These are phyloP conservation scores for Fusarium succisae DNA, from an alignment of 2,329 filamentous ascomycete species.

Conservation along the genomic window DNA sequence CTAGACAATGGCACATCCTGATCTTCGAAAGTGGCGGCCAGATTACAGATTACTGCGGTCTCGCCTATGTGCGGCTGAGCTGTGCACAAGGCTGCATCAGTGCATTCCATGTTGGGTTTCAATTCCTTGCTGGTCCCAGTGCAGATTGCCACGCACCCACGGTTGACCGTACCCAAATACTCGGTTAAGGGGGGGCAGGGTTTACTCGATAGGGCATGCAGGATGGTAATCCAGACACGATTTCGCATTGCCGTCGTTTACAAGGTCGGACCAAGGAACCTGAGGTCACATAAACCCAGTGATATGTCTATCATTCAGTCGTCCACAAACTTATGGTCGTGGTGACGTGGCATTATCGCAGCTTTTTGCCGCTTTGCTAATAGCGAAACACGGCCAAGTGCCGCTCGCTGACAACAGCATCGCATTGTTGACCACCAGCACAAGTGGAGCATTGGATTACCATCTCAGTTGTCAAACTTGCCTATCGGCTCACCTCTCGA, in stretches of 20 bases:
- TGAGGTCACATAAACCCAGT: slow-evolving; percentile 8
- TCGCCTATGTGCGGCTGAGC: slow-evolving; percentile 29
- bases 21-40: slow-evolving; percentile 27
- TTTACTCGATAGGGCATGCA: slow-evolving; percentile 38
- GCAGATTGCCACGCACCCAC: slow-evolving; percentile 33
- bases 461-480: background rate
- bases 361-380: slow-evolving; percentile 21
- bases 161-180: slow-evolving; percentile 35
- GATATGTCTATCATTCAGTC: slow-evolving; percentile 2
- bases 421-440: slow-evolving; percentile 7
- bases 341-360: slow-evolving; percentile 38
- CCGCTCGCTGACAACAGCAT: slow-evolving; percentile 21
- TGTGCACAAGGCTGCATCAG: slow-evolving; percentile 14
- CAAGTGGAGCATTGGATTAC: slow-evolving; percentile 3
- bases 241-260: slow-evolving; percentile 30
- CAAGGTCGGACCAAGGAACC: slow-evolving; percentile 18
- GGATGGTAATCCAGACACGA: slow-evolving; percentile 37
- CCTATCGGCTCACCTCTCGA: slow-evolving; percentile 6
- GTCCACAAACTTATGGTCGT: slow-evolving; percentile 11
- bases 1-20: slow-evolving; percentile 30
- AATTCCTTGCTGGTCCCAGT: slow-evolving; percentile 26
- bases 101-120: slow-evolving; percentile 19
- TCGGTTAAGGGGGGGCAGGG: slow-evolving; percentile 41
- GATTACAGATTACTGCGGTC: slow-evolving; percentile 15
- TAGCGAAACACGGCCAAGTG: slow-evolving; percentile 29